Evolutionary conservation across 495 filamentous ascomycete species (phyloP).

Genomic region (Bacidia gigantensis): DNA sequence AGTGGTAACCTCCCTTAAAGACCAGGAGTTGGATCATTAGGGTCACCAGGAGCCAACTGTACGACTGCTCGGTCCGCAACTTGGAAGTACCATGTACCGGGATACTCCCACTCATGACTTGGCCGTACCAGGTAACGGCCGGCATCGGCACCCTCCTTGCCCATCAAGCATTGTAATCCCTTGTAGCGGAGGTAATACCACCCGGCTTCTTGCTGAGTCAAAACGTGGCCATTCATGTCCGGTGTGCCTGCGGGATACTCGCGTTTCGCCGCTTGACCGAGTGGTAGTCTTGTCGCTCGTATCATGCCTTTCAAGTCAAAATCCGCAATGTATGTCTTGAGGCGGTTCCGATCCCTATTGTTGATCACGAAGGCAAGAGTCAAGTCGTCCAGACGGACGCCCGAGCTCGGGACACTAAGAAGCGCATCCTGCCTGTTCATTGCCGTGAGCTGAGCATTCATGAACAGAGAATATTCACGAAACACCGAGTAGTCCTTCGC

Average conservation of each 20-base stretch:
- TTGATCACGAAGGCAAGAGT: background rate
- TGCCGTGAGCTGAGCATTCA: background rate
- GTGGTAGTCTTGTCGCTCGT: background rate
- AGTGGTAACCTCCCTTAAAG: too few species aligned
- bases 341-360: background rate
- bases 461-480: background rate
- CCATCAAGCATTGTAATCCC: slow-evolving; percentile 8
- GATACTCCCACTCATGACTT: background rate
- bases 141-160: slow-evolving; percentile 10
- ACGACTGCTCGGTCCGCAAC: background rate
- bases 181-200: slow-evolving; percentile 7
- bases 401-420: background rate
- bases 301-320: slow-evolving; percentile 6
- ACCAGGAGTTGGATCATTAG: background rate
- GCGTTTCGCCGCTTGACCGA: slow-evolving; percentile 5
- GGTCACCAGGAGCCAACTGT: background rate
- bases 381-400: background rate
- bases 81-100: background rate
- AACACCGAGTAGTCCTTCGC: background rate
- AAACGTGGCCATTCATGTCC: background rate
- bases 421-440: background rate
- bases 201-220: background rate
- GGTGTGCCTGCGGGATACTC: background rate
- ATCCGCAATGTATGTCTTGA: background rate
- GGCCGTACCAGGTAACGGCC: background rate